Base-by-base conservation (phyloP, 345 rosid genomes). In the Kandelia obovata region DNA sequence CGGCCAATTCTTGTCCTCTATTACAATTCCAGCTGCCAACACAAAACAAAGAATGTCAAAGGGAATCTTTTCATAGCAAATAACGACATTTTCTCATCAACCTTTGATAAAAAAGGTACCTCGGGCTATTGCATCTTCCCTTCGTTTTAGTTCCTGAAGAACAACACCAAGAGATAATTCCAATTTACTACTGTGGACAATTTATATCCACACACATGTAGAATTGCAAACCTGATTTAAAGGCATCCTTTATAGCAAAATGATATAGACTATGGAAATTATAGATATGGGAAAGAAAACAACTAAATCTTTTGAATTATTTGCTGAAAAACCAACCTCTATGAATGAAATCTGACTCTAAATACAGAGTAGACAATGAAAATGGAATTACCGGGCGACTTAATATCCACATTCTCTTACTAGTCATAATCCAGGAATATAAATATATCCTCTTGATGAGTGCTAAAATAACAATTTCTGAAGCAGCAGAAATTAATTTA, bases 1-100 rank as follows among this genome's bases (percentile, higher is more conserved):
- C 1, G 99, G 99, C 97, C 97, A 96, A 55, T 96, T 96, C 84
- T 92, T 92, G 75, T 86, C 97, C 77, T 96, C 97, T 53, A 92
- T 81, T 66, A 89, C 85, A 81, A 92, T 83, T 78, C 99, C 99
- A 78, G 92, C 99, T 96, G 87, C 81, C 73, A 76, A 79, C 76
- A 71, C 51, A 67, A 78, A 66, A 37, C 13, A 62, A 19, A 58
- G 57, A 62, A 69, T 27, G 64, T 66, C 32, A 67, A 23, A 30
- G 19, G 58, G 72, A 34, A 65, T 67, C 61, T 31, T 60, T 7
- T 21, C 49, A 16, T 28, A 67, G 37, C 67, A 34, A 51, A 67
- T 28, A 67, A 61, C 9, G 62, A 65, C 53, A 64, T 62, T 63
- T 65, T 61, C 53, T n/a, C 63, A 63, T 62, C 25, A 56, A 31